Evolutionary conservation across 2,329 filamentous ascomycete species (phyloP).

Genomic region (Apiospora marii): DNA sequence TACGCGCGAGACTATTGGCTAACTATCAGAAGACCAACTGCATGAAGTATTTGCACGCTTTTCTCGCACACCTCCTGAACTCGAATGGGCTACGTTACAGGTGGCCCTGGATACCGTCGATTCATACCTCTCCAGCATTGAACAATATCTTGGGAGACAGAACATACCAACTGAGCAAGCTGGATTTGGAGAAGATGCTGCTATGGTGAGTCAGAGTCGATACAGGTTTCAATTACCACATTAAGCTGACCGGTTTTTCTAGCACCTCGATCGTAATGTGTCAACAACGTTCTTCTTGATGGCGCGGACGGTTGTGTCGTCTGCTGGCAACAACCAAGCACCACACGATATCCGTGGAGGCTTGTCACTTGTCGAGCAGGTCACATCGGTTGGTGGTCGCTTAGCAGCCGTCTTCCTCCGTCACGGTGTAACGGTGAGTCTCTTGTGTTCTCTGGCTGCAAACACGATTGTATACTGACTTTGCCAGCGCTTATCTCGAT

Average conservation of each 20-base stretch:
- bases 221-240: background rate
- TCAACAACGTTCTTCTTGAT: conserved; percentile 57
- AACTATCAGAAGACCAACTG: conserved; percentile 49
- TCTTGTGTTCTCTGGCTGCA: background rate
- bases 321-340: conserved; percentile 28
- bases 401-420: conserved; percentile 55
- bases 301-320: conserved; percentile 48
- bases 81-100: conserved; percentile 58
- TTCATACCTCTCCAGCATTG: conserved; percentile 54
- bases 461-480: background rate
- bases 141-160: conserved; percentile 50
- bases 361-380: conserved; percentile 47
- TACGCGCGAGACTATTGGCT: background rate
- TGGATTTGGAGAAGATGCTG: conserved; percentile 56
- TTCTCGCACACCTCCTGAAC: conserved; percentile 48
- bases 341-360: background rate
- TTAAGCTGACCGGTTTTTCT: background rate
- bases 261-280: conserved; percentile 59
- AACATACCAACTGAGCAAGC: conserved; percentile 42
- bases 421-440: conserved; percentile 50
- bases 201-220: conserved; percentile 44
- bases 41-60: conserved; percentile 60
- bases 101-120: conserved; percentile 56
- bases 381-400: conserved; percentile 54
- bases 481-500: conserved; percentile 47